Evolutionary conservation across 2,329 filamentous ascomycete genomes (phyloP).

Genomic region (Magnaporthiopsis poae): DNA sequence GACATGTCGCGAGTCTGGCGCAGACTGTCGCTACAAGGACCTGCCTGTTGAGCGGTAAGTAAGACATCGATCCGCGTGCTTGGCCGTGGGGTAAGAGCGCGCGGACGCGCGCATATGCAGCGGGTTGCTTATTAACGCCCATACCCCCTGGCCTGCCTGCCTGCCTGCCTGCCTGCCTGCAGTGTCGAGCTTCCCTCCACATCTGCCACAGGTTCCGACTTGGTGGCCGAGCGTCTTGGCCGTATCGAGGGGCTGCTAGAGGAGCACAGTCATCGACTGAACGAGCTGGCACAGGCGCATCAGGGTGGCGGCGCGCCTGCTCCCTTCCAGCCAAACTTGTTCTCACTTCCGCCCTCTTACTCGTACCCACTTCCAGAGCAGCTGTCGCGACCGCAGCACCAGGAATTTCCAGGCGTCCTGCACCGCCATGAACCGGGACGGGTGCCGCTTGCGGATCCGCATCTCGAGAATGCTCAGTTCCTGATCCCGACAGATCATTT

Average conservation of each 20-base stretch:
- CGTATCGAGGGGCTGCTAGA: slow-evolving; percentile 26
- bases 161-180: slow-evolving; percentile 9
- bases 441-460: slow-evolving; percentile 15
- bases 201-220: slow-evolving; percentile 17
- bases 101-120: not conserved
- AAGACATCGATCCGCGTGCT: not conserved
- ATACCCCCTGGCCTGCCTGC: slow-evolving; percentile 8
- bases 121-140: slow-evolving; percentile 9
- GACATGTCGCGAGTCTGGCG: slow-evolving; percentile 28
- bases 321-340: slow-evolving; percentile 7
- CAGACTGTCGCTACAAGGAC: slow-evolving; percentile 30
- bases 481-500: slow-evolving; percentile 27
- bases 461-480: slow-evolving; percentile 24
- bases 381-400: slow-evolving; percentile 3
- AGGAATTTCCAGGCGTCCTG: slow-evolving; percentile 5
- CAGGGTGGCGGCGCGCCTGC: slow-evolving; percentile 6
- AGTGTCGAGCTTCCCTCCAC: slow-evolving; percentile 24
- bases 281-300: slow-evolving; percentile 10
- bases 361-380: slow-evolving; percentile 3
- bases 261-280: slow-evolving; percentile 17
- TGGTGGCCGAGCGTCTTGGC: slow-evolving; percentile 26
- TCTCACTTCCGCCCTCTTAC: slow-evolving; percentile 8
- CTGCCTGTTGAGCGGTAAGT: slow-evolving; percentile 21
- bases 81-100: not conserved
- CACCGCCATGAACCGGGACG: slow-evolving; percentile 16